Percentiles rank a stretch among this genome's conserved stretches.
phyloP scores from a whole-genome alignment of 73 alveolate genomes.

The Paraurostyla sp. region DNA sequence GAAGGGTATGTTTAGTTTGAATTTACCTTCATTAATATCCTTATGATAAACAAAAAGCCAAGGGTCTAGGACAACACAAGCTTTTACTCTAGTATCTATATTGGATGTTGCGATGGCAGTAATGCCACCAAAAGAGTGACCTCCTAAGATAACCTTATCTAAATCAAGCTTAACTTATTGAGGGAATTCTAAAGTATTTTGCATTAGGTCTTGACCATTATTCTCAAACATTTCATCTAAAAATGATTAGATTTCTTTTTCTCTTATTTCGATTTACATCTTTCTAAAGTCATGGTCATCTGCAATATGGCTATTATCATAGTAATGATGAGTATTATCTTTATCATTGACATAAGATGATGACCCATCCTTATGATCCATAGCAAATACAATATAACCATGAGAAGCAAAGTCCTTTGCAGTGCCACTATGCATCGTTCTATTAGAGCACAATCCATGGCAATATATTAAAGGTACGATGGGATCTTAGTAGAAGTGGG shows the following conservation, averaged over 20 bases:
- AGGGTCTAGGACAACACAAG: constrained; percentile 26
- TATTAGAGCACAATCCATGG: constrained; percentile 27
- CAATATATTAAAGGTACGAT: constrained; percentile 21
- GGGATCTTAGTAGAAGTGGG: constrained; percentile 26
- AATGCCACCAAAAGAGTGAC: constrained; percentile 55
- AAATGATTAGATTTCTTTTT: neutral
- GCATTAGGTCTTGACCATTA: neutral
- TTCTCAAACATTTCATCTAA: neutral
- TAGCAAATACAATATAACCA: constrained; percentile 45
- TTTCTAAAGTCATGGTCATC: constrained; percentile 1
- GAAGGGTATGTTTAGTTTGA: neutral
- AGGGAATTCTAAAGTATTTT: neutral
- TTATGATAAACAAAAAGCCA: constrained; percentile 33
- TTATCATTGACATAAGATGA: neutral
- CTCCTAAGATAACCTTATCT: neutral
- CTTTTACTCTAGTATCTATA: constrained; percentile 25
- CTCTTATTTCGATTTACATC: neutral
- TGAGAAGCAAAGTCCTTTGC: constrained; percentile 35
- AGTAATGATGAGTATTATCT: neutral
- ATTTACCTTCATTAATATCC: constrained; percentile 23
- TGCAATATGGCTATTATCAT: neutral
- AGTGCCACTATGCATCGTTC: constrained; percentile 10
- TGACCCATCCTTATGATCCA: constrained; percentile 25
- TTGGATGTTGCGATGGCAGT: constrained; percentile 6
- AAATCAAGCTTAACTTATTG: neutral